Conservation (phyloP, 2,329 filamentous ascomycete genomes). For the Byssochlamys sp. region DNA sequence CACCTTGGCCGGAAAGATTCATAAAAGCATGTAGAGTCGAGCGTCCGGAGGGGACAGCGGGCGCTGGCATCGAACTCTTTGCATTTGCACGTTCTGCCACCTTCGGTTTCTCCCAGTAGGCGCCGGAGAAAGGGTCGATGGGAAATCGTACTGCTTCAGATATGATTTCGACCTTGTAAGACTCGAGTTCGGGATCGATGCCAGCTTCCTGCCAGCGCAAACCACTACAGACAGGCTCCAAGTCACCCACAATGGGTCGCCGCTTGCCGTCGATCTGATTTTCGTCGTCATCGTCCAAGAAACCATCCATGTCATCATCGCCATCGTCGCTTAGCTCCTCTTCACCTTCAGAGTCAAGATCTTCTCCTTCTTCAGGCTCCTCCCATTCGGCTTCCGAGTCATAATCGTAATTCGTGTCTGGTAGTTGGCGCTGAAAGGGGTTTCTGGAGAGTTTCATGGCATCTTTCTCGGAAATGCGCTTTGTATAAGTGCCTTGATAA, state of each 20-base stretch:
- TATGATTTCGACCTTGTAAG: slow-evolving; percentile 66
- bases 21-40: slow-evolving; percentile 15
- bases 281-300: slow-evolving; percentile 80
- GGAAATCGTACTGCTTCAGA: slow-evolving; percentile 44
- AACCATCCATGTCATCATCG: slow-evolving; percentile 81
- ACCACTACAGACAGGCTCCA: slow-evolving; percentile 69
- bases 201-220: slow-evolving; percentile 66
- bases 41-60: slow-evolving; percentile 1
- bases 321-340: slow-evolving; percentile 54
- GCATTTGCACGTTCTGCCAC: slow-evolving; percentile 13
- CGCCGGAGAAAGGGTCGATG: slow-evolving; percentile 76
- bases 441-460: slow-evolving; percentile 44
- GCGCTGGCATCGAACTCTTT: slow-evolving; percentile 4
- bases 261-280: slow-evolving; percentile 44
- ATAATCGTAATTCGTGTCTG: slow-evolving; percentile 54
- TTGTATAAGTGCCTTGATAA: slow-evolving; percentile 54
- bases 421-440: slow-evolving; percentile 43
- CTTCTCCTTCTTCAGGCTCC: slow-evolving; percentile 62
- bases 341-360: slow-evolving; percentile 55
- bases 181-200: slow-evolving; percentile 41
- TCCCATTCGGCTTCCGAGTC: slow-evolving; percentile 60
- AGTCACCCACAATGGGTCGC: slow-evolving; percentile 52
- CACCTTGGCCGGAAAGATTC: slow-evolving; percentile 13
- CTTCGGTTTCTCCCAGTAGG: slow-evolving; percentile 58
- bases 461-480: slow-evolving; percentile 29